phyloP scores from a whole-genome alignment of 2,329 filamentous ascomycete species.

The Ophiostoma piceae region DNA sequence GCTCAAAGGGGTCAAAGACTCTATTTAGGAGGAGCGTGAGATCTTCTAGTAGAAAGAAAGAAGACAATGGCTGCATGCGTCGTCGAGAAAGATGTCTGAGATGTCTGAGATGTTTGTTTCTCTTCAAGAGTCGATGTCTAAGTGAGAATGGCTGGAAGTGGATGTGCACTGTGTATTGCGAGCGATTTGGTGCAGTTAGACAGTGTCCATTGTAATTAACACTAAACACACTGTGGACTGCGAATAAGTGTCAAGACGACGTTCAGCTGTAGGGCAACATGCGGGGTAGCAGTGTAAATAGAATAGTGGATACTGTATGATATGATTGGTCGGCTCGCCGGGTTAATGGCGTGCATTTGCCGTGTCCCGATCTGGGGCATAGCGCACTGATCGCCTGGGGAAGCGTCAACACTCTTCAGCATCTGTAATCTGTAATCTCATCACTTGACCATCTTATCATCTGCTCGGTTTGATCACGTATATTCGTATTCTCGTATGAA shows the following conservation, averaged over 20 bases:
- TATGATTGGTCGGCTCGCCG: not conserved
- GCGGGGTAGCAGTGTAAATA: constrained; percentile 23
- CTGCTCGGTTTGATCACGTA: not conserved
- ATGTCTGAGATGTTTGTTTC: not conserved
- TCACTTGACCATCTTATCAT: not conserved
- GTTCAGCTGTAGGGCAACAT: constrained; percentile 20
- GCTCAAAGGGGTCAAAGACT: not conserved
- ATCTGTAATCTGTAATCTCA: not conserved
- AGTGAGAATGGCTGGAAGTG: not conserved
- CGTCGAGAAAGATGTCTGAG: not conserved
- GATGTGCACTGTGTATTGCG: constrained; percentile 5
- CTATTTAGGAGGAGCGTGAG: not conserved
- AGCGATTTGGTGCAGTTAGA: not conserved
- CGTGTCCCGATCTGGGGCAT: constrained; percentile 3
- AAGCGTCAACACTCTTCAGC: not conserved
- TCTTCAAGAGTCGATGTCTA: too few relatives aligned
- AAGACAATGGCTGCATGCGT: not conserved
- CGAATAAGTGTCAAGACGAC: not conserved
- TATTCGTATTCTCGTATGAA: not conserved
- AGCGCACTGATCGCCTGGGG: constrained; percentile 8
- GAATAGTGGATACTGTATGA: not conserved
- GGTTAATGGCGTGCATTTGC: constrained; percentile 4
- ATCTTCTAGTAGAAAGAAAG: not conserved
- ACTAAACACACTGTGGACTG: not conserved
- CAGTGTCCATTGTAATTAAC: not conserved